Evolutionary conservation across 768 basidiomycete genomes (phyloP).

Genomic region (Leccinum broughii): DNA sequence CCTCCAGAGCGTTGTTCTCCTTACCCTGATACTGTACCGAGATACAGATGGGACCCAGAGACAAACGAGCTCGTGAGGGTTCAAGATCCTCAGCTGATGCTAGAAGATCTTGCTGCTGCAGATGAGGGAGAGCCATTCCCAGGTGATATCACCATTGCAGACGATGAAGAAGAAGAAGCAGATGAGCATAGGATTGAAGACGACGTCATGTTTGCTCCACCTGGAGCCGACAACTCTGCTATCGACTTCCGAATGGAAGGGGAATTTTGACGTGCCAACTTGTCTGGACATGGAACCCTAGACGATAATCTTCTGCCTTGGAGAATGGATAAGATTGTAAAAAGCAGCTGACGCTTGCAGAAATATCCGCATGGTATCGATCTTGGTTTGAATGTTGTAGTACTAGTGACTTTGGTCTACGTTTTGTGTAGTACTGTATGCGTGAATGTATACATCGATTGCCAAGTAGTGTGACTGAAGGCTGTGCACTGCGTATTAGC

Average conservation of each 20-base stretch:
- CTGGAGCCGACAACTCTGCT: background rate
- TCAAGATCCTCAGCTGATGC: background rate
- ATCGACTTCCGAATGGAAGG: background rate
- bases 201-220: conserved; percentile 18
- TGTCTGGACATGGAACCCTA: background rate
- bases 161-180: background rate
- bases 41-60: conserved; percentile 16
- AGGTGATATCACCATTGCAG: background rate
- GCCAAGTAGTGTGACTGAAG: too few relatives aligned
- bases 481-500: too few relatives aligned
- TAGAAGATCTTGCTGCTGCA: background rate
- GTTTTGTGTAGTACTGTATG: background rate
- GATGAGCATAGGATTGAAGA: conserved; percentile 10
- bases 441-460: conserved; percentile 2
- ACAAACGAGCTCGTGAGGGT: conserved; percentile 1
- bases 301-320: background rate
- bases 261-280: background rate
- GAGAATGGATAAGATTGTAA: background rate
- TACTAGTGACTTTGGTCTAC: background rate
- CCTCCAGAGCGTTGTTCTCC: background rate
- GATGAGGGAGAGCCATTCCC: background rate
- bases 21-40: background rate
- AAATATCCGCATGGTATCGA: background rate
- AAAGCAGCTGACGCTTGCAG: too few relatives aligned
- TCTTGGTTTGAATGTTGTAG: background rate